phyloP scores from a whole-genome alignment of 345 rosid species.

The Bretschneidera sinensis region DNA sequence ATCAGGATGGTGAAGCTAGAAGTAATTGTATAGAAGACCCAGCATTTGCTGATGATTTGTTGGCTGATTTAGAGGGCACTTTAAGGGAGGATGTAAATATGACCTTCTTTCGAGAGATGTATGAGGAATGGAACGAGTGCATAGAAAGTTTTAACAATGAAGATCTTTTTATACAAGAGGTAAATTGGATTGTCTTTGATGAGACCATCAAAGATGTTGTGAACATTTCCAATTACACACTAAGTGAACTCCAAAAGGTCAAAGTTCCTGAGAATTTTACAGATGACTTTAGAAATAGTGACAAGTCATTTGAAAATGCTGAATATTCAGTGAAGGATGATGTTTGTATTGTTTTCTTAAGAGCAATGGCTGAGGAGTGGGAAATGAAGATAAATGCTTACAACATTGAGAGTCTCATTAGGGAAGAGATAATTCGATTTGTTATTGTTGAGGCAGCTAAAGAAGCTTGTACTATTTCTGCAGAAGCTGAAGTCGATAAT shows the following conservation, averaged over 20 bases:
- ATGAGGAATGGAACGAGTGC: slow-evolving; percentile 23
- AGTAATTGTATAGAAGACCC: slow-evolving; percentile 7
- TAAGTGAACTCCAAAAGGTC: slow-evolving; percentile 11
- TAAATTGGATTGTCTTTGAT: slow-evolving; percentile 24
- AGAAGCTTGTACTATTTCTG: slow-evolving; percentile 9
- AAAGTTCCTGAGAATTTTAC: slow-evolving; percentile 1
- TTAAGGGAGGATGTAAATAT: slow-evolving; percentile 16
- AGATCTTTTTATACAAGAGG: slow-evolving; percentile 27
- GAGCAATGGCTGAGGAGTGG: slow-evolving; percentile 18
- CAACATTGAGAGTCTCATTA: slow-evolving; percentile 18
- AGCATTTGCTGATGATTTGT: neutral
- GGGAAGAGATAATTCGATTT: slow-evolving; percentile 23
- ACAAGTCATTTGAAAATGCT: slow-evolving; percentile 11
- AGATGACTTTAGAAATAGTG: neutral
- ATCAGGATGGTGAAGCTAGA: slow-evolving; percentile 2
- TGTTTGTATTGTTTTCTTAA: slow-evolving; percentile 20
- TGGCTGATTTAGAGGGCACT: slow-evolving; percentile 9
- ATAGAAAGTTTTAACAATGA: slow-evolving; percentile 14
- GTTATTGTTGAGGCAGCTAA: slow-evolving; percentile 17
- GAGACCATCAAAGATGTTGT: slow-evolving; percentile 27
- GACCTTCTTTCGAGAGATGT: slow-evolving; percentile 17
- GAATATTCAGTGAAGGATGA: slow-evolving; percentile 39
- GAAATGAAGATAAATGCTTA: slow-evolving; percentile 15
- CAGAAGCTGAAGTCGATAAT: slow-evolving; percentile 4
- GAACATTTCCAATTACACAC: slow-evolving; percentile 11